Evolutionary conservation across 106 monocot species (phyloP).

Genomic region (Triglochin maritima): DNA sequence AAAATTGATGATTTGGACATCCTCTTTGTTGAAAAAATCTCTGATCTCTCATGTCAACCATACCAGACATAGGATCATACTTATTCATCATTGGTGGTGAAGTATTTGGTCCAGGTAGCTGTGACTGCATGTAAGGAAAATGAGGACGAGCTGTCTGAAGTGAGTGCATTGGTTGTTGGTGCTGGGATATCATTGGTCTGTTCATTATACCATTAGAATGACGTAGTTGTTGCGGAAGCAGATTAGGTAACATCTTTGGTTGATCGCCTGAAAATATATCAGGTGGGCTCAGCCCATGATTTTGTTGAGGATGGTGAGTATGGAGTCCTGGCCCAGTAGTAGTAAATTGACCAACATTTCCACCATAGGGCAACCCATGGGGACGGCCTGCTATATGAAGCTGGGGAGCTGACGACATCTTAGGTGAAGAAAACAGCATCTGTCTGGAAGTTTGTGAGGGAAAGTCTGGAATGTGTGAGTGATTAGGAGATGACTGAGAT

Average conservation of each 20-base stretch:
- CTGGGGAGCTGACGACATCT: slow-evolving; percentile 22
- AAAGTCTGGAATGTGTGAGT: slow-evolving; percentile 6
- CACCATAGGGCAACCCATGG: slow-evolving; percentile 20
- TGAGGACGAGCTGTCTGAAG: slow-evolving; percentile 17
- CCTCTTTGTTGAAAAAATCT: slow-evolving; percentile 25
- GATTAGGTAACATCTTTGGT: slow-evolving; percentile 18
- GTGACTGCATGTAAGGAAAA: slow-evolving; percentile 30
- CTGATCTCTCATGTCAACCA: slow-evolving; percentile 27
- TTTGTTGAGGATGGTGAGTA: slow-evolving; percentile 8
- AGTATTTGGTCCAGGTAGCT: slow-evolving; percentile 19
- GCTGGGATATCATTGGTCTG: slow-evolving; percentile 22
- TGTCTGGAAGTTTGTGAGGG: slow-evolving; percentile 11
- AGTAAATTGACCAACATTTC: slow-evolving; percentile 26
- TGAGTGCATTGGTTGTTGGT: slow-evolving; percentile 27
- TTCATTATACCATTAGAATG: slow-evolving; percentile 32
- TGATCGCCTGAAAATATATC: slow-evolving; percentile 24
- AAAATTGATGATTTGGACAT: slow-evolving; percentile 25
- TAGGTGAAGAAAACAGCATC: slow-evolving; percentile 10
- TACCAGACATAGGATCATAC: slow-evolving; percentile 15
- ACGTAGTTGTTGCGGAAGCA: slow-evolving; percentile 36
- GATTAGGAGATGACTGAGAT: slow-evolving; percentile 11
- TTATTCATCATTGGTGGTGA: slow-evolving; percentile 18
- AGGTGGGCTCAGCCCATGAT: slow-evolving; percentile 24
- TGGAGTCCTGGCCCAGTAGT: slow-evolving; percentile 3
- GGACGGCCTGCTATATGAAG: slow-evolving; percentile 26